Base-by-base conservation (phyloP, 169 alveolate genomes). In the Plasmodium gonderi region DNA sequence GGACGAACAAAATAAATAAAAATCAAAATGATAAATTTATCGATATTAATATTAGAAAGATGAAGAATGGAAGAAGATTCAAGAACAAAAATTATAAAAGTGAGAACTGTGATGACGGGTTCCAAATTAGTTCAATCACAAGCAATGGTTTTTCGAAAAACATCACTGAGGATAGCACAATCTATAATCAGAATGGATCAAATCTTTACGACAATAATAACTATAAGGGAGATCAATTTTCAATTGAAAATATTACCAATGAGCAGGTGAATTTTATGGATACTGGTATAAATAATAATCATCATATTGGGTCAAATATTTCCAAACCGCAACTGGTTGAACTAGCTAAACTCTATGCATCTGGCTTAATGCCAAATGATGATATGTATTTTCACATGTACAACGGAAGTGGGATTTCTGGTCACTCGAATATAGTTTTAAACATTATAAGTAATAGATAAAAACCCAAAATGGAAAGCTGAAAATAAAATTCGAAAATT, bases 351-450 rank as follows among this genome's bases (percentile, higher is more conserved):
- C 9, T 60, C 5, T 36, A 20, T 11, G 40, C 72, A 20, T 12
- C 72, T n/a, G 31, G 17, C 8, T 60, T 60, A 29, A 60, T 60
- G 2, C 72, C 72, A 60, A 60, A 60, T 60, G 72, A 17, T 2
- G 40, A n/a, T 4, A 60, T 75, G 67, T 75, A 75, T 20, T 75
- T 75, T 40, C 81, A 33, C 11, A 20, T n/a, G 81, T 33, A 40
- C 33, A 75, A 75, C 26, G 17, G 26, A 20, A 75, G 64, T 20
- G 64, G n/a, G 2, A n/a, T 38, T 31, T 20, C 68, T 3, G 51
- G 67, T 11, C 67, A 75, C 51, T 23, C 81, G 8, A 17, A 38
- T 38, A 29, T 45, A 38, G 5, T 45, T 17, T 31, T 75, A 40
- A 75, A 7, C 64, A 40, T 75, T 75, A 75, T 75, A 33, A 40